Evolutionary conservation across 2,329 filamentous ascomycete genomes (phyloP), one percentile per base, ranked within the genome.

Genomic region (Sclerotinia nivalis): DNA sequence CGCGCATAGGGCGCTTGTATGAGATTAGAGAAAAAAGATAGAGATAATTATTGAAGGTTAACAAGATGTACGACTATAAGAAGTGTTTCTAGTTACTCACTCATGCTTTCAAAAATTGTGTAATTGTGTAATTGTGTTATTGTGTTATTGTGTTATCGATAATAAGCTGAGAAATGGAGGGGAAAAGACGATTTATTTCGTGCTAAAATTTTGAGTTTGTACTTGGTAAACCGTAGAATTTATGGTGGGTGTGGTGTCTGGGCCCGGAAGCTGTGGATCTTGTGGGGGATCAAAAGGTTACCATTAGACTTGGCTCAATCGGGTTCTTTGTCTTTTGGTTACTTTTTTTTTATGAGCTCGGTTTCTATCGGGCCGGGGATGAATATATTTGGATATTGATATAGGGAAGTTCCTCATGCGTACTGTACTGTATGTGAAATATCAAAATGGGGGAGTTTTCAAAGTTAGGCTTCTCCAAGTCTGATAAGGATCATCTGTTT

Each of bases 1-100:
- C 59, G 59, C 67, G 67, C 59, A 69, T 69, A 65, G 34, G 40
- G 67, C 67, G 67, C 59, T 69, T 69, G 59, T 15, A 31, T 25
- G 28, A 25, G 55, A 43, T 28, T 40, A 56, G 37, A 56, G 13
- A 43, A 56, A 54, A 50, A 58, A 50, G 31, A 34, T 22, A 20
- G 34, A 56, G 20, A 47, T 15, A 25, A n/a, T 34, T 12, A 56
- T 28, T n/a, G 18, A 25, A 65, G n/a, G 56, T n/a, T 52, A 13
- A 64, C 7, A 50, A 25, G 31, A 34, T 37, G 47, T 50, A 64
- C 31, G n/a, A 50, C 47, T 64, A 40, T 50, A 28, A 64, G 61
- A 64, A 64, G 4, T 52, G 31, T 52, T 22, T 20, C 15, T 25
- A 12, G n/a, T 13, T 65, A 65, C 61, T 65, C 49, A 65, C 61